Evolutionary conservation across 108 stramenopile species (phyloP), one percentile per base, ranked within the genome.

Genomic region (Craspedostauros australis): DNA sequence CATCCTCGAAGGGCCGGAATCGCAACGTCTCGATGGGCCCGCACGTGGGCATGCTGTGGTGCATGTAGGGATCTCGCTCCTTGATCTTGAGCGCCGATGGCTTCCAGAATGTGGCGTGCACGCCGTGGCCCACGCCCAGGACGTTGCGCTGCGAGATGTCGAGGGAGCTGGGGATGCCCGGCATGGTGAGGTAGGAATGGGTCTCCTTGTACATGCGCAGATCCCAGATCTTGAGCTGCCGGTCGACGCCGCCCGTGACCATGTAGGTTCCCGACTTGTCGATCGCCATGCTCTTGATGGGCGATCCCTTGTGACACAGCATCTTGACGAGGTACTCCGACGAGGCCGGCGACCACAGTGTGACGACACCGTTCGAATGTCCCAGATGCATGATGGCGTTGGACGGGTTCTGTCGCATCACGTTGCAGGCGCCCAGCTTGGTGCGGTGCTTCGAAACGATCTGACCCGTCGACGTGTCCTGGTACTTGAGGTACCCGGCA

Each of bases 1-100:
- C 95, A 85, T 99, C 99, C 75, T 99, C 96, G 54, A 82, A 96
- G 0, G 99, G 99, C 20, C 99, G 79, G 66, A 97, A 99, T 19
- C 90, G 72, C 3, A 94, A 43, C 0, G 78, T 77, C 47, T 88
- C 77, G 25, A 91, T 55, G 14, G 80, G 73, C 5, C 72, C 69
- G 33, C 62, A 67, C 3, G 80, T 77, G 3, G 76, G 72, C 38
- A 94, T 38, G 2, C 54, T 36, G 64, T 98, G 98, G 32, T 67
- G 66, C 88, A 98, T 86, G 77, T 97, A 98, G 8, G 96, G 95
- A 9, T 85, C 77, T 48, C 60, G 64, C 11, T 68, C 65, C 69
- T 92, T 94, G 22, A 39, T 46, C 16, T 45, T 52, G 18, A 95
- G 39, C 14, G 93, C 91, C 12, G 94, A 88, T 24, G 77, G 66